Evolutionary conservation across 371 early-diverging fungal species (phyloP).

Genomic region (Encephalitozoon cuniculi): DNA sequence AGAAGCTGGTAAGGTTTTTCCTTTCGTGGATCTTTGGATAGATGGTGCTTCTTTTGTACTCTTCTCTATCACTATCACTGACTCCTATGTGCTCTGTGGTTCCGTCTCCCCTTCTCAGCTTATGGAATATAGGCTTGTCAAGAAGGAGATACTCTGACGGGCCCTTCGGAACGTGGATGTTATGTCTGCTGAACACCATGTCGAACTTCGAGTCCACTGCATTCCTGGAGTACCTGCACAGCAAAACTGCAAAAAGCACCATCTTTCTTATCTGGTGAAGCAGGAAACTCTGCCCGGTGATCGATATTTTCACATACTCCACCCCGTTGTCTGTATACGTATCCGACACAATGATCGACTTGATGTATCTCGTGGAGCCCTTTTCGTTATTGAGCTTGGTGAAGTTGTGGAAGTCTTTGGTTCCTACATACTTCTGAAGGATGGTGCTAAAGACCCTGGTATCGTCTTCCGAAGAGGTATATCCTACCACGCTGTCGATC

Average conservation of each 20-base stretch:
- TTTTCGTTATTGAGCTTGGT: conserved; percentile 70
- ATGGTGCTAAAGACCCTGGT: conserved; percentile 66
- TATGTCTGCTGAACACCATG: conserved; percentile 64
- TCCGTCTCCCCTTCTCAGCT: conserved; percentile 21
- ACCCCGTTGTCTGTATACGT: conserved; percentile 64
- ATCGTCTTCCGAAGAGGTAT: conserved; percentile 50
- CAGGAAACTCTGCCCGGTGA: conserved; percentile 95
- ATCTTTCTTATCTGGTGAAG: conserved; percentile 94
- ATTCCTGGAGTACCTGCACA: conserved; percentile 6
- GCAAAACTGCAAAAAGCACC: conserved; percentile 61
- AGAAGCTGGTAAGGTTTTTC: conserved; percentile 15
- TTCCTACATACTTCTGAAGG: conserved; percentile 71
- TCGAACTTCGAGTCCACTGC: conserved; percentile 53
- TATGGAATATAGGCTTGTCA: conserved; percentile 64
- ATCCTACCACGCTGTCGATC: not conserved
- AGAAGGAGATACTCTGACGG: conserved; percentile 86
- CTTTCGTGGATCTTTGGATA: conserved; percentile 32
- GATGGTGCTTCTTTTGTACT: conserved; percentile 27
- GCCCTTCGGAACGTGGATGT: conserved; percentile 88
- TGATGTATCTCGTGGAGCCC: conserved; percentile 70
- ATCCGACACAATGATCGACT: conserved; percentile 63
- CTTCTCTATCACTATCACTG: not conserved
- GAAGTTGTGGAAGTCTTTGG: conserved; percentile 88
- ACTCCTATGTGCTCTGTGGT: conserved; percentile 28
- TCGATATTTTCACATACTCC: conserved; percentile 80